phyloP scores from a whole-genome alignment of 306 rosid species.

The Abrus pulchellus region DNA sequence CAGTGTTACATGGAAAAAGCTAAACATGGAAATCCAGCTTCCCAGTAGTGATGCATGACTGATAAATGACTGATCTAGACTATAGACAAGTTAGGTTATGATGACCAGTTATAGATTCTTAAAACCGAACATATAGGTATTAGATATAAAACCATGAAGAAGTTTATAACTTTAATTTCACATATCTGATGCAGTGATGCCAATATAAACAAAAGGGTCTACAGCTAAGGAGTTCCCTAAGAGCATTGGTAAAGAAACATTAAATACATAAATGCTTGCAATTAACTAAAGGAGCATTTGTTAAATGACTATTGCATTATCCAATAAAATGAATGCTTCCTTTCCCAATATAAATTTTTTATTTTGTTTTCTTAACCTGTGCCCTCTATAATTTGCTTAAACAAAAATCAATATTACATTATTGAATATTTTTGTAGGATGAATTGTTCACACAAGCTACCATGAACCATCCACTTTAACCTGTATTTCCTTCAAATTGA shows the following conservation, averaged over 20 bases:
- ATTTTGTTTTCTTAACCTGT: neutral
- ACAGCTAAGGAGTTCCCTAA: neutral
- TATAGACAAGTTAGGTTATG: neutral
- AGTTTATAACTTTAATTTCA: slow-evolving; percentile 15
- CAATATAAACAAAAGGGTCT: slow-evolving; percentile 1
- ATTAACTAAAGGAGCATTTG: neutral
- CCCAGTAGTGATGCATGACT: slow-evolving; percentile 7
- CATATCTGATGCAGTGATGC: neutral
- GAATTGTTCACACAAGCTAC: neutral
- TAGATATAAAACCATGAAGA: slow-evolving; percentile 18
- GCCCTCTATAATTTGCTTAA: neutral
- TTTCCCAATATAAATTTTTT: neutral
- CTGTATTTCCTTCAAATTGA: neutral
- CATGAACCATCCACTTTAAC: neutral
- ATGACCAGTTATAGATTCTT: slow-evolving; percentile 1
- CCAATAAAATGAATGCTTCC: neutral
- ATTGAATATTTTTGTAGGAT: slow-evolving; percentile 12
- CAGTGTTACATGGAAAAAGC: neutral
- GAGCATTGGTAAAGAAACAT: neutral
- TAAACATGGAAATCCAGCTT: slow-evolving; percentile 17
- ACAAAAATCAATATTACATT: neutral
- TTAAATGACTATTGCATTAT: neutral
- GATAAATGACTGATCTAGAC: slow-evolving; percentile 14
- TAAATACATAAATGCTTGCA: neutral
- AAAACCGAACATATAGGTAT: slow-evolving; percentile 4